phyloP scores from a whole-genome alignment of 2,329 filamentous ascomycete genomes.

The Fusarium sp. region DNA sequence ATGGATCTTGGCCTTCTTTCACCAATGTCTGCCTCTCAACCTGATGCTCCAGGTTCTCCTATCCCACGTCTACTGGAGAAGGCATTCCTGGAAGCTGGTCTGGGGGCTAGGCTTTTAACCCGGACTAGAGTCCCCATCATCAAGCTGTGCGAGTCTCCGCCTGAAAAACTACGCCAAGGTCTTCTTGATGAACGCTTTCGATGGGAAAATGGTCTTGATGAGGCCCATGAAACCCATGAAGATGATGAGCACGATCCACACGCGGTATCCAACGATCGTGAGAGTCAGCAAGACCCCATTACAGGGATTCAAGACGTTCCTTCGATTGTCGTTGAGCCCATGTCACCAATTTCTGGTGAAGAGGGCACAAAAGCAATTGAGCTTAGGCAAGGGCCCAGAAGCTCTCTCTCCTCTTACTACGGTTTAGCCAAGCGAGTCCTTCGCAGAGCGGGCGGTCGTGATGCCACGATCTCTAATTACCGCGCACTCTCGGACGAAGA shows the following conservation, averaged over 20 bases:
- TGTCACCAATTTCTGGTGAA: slow-evolving; percentile 31
- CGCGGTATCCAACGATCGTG: slow-evolving; percentile 34
- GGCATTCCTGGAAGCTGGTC: slow-evolving; percentile 76
- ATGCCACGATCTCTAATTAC: slow-evolving; percentile 62
- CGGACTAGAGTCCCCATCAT: slow-evolving; percentile 88
- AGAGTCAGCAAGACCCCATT: slow-evolving; percentile 41
- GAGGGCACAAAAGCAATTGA: slow-evolving; percentile 43
- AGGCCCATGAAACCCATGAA: slow-evolving; percentile 52
- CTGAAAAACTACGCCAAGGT: slow-evolving; percentile 68
- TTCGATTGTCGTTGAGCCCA: slow-evolving; percentile 33
- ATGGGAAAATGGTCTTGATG: slow-evolving; percentile 73
- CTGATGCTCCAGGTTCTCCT: slow-evolving; percentile 66
- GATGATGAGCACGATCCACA: slow-evolving; percentile 53
- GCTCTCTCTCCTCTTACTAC: slow-evolving; percentile 62
- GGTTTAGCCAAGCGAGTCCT: slow-evolving; percentile 62
- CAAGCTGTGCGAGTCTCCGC: slow-evolving; percentile 82
- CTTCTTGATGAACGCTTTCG: slow-evolving; percentile 75
- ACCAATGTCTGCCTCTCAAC: slow-evolving; percentile 66
- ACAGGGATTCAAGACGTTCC: slow-evolving; percentile 8
- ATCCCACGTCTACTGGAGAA: slow-evolving; percentile 83
- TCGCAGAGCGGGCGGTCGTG: slow-evolving; percentile 62
- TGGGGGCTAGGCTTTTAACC: slow-evolving; percentile 81
- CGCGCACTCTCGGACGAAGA: slow-evolving; percentile 59
- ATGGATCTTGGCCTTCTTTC: slow-evolving; percentile 88
- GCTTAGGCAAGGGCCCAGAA: slow-evolving; percentile 58